These are phyloP conservation scores for Peronospora belbahrii DNA, from an alignment of 352 stramenopile genomes.

Conservation along the genomic window DNA sequence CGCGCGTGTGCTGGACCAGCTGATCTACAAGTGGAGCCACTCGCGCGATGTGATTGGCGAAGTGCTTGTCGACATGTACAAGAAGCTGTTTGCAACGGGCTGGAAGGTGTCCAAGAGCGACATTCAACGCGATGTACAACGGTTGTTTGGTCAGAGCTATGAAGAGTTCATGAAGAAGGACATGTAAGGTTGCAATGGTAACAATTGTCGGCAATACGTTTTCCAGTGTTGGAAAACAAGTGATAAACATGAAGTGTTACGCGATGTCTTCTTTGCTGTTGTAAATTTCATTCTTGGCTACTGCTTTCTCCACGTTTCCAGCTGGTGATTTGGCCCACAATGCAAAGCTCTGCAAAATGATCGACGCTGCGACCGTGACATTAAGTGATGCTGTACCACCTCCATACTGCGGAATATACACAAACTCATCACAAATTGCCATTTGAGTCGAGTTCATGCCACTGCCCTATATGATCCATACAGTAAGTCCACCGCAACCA, in stretches of 20 bases:
- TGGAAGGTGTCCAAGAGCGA: conserved; percentile 82
- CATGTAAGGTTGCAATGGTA: conserved; percentile 6
- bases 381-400: conserved; percentile 93
- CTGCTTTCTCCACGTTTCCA: background rate
- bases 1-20: conserved; percentile 89
- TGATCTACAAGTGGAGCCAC: conserved; percentile 94
- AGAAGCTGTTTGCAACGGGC: conserved; percentile 74
- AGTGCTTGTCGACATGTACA: conserved; percentile 86
- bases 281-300: background rate
- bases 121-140: conserved; percentile 67
- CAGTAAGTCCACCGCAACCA: background rate
- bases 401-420: conserved; percentile 93
- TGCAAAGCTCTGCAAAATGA: conserved; percentile 91
- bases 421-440: conserved; percentile 88
- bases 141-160: conserved; percentile 86
- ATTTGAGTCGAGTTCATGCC: conserved; percentile 91
- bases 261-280: background rate
- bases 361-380: conserved; percentile 90
- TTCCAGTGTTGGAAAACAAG: too few species aligned
- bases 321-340: conserved; percentile 49
- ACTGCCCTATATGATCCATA: conserved; percentile 40
- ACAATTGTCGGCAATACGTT: too few species aligned
- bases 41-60: conserved; percentile 84
- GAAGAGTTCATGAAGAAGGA: conserved; percentile 90
- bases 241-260: too few species aligned